Percentiles rank a stretch among this genome's conserved stretches.
These are phyloP conservation scores for Fusarium newnesense DNA, from an alignment of 2,329 filamentous ascomycete genomes.

Conservation along the genomic window DNA sequence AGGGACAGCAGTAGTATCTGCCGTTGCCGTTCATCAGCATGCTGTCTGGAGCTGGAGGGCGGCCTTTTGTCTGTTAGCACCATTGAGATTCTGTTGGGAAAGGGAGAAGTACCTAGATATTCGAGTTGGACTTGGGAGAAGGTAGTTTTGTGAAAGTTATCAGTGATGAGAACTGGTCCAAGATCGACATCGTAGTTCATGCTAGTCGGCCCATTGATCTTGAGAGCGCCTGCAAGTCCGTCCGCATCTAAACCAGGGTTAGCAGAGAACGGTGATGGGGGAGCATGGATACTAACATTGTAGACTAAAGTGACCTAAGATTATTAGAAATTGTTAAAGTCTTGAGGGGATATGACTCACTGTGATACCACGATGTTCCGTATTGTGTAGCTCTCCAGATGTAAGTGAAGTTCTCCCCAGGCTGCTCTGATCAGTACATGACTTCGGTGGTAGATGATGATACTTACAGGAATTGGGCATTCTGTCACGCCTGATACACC, in stretches of 20 bases:
- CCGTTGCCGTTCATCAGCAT: conserved; percentile 7
- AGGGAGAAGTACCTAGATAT: not conserved
- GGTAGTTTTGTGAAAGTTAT: not conserved
- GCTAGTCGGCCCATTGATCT: not conserved
- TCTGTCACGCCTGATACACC: not conserved
- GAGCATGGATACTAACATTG: not conserved
- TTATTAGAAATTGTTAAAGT: accelerated
- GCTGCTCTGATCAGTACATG: too few relatives aligned
- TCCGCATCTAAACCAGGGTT: not conserved
- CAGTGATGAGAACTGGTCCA: not conserved
- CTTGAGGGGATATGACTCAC: not conserved
- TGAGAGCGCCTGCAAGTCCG: not conserved
- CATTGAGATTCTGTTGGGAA: accelerated
- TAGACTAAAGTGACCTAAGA: not conserved
- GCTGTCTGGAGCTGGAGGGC: not conserved
- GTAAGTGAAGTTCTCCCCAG: not conserved
- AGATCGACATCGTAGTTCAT: not conserved
- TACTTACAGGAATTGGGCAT: not conserved
- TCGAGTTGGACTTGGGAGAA: not conserved
- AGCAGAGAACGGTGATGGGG: not conserved
- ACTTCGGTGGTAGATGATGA: too few relatives aligned
- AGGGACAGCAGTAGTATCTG: not conserved
- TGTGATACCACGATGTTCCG: conserved; percentile 6
- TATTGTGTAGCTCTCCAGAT: not conserved
- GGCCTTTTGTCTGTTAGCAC: not conserved